Conservation (phyloP, 2,329 filamentous ascomycete genomes). For the Arachnomyces sp. region DNA sequence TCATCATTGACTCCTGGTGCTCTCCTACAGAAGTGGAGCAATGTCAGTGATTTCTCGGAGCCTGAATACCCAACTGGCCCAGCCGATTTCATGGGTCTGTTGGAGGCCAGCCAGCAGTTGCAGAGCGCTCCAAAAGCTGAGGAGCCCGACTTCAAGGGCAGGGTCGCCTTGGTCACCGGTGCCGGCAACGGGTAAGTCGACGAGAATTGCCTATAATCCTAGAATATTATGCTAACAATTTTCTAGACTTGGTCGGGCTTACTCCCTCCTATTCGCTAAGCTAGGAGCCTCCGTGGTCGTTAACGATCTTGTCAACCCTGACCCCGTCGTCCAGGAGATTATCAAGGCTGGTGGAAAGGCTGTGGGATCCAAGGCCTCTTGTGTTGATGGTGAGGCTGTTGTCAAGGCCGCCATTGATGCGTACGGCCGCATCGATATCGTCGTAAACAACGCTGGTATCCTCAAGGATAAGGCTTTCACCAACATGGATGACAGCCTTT, state of each 20-base stretch:
- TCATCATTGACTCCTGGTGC: slow-evolving; percentile 79
- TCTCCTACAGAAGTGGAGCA: slow-evolving; percentile 79
- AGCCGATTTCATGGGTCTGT: slow-evolving; percentile 77
- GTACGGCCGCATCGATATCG: slow-evolving; percentile 85
- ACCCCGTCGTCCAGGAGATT: slow-evolving; percentile 85
- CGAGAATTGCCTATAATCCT: neutral
- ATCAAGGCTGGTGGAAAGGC: slow-evolving; percentile 82
- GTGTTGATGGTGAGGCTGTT: slow-evolving; percentile 83
- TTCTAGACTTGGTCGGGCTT: slow-evolving; percentile 73
- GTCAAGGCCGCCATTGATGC: slow-evolving; percentile 90
- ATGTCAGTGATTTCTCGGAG: slow-evolving; percentile 76
- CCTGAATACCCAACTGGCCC: slow-evolving; percentile 75
- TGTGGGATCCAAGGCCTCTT: slow-evolving; percentile 84
- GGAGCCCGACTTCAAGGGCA: slow-evolving; percentile 71
- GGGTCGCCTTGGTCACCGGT: slow-evolving; percentile 79
- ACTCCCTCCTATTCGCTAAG: slow-evolving; percentile 80
- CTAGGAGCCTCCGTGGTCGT: slow-evolving; percentile 79
- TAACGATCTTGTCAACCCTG: slow-evolving; percentile 91
- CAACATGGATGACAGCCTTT: slow-evolving; percentile 94
- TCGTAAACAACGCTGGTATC: slow-evolving; percentile 98
- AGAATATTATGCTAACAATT: slow-evolving; percentile 18
- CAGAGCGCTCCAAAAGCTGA: slow-evolving; percentile 62
- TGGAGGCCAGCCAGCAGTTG: slow-evolving; percentile 75
- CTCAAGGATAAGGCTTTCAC: slow-evolving; percentile 94
- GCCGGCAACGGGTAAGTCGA: slow-evolving; percentile 63